Base-by-base conservation (phyloP, 768 basidiomycete genomes). In the Hygrophoropsis aurantiaca region DNA sequence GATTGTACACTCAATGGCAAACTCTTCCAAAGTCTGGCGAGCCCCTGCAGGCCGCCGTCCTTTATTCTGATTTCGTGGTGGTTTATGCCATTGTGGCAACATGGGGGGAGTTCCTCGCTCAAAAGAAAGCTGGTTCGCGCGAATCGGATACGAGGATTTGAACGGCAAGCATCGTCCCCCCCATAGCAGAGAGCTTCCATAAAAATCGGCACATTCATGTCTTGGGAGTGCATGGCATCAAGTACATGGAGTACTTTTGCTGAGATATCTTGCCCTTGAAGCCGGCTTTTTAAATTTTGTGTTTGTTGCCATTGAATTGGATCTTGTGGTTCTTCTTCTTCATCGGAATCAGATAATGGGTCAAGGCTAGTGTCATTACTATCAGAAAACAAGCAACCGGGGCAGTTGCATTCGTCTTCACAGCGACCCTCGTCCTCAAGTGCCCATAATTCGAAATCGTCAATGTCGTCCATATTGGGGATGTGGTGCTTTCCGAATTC, bases 131-230 rank as follows among this genome's bases (percentile, higher is more conserved):
- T 40, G 3, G 55, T 53, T 4, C 65, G 45, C 24, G 47, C 56
- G 35, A 38, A 51, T 2, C 52, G 56, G 11, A 67, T 57, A 48
- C 58, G 57, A 2, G 43, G 23, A 47, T 65, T 52, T 15, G 43
- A 30, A 19, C 26, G 58, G 35, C 66, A 67, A 0, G 42, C 49
- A 3, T 33, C 5, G 49, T 68, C 59, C 11, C 65, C 65, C 65
- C 67, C 68, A 49, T 57, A 61, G 21, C 70, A 15, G 1, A 56
- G 64, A n/a, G n/a, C n/a, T 49, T 67, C 67, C 15, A 72, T 55
- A 47, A 70, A 65, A 8, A 59, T 33, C 1, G 57, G 50, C 3
- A 66, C 44, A 44, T 64, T 51, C 8, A 67, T 33, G 32, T 49
- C 44, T 7, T 44, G 40, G 9, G 13, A 23, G 15, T 49, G 24